Percentiles rank a stretch among this genome's conserved stretches.
Conservation (phyloP, 768 basidiomycete genomes). For the Rhizopogon roseolus region DNA sequence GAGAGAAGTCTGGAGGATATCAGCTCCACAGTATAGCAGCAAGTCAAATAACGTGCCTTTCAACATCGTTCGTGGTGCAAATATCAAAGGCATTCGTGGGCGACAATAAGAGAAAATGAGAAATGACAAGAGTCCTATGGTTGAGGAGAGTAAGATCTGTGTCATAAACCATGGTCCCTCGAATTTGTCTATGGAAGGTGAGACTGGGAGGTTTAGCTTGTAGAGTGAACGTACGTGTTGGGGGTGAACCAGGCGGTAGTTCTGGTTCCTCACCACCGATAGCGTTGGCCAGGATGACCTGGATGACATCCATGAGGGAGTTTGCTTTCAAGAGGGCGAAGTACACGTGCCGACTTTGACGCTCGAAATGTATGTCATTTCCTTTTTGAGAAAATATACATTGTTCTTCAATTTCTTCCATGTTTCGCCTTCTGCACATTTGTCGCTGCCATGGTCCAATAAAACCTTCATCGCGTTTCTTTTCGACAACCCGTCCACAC, state of each 20-base stretch:
- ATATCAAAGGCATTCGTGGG: constrained; percentile 83
- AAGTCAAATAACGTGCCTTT: constrained; percentile 59
- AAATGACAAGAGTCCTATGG: constrained; percentile 78
- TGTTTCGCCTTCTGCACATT: constrained; percentile 1
- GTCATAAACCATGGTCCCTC: constrained; percentile 96
- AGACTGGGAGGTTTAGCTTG: neutral
- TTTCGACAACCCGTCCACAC: constrained; percentile 3
- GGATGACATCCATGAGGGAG: constrained; percentile 12
- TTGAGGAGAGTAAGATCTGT: constrained; percentile 72
- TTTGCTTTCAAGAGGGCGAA: no score
- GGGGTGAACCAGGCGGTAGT: constrained; percentile 60
- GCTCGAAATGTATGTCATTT: no score
- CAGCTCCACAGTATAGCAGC: constrained; percentile 1
- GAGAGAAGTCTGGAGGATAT: constrained; percentile 72
- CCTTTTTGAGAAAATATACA: no score
- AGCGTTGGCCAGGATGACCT: constrained; percentile 13
- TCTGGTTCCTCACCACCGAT: constrained; percentile 33
- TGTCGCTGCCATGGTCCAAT: constrained; percentile 1
- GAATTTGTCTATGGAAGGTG: constrained; percentile 54
- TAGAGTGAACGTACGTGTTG: constrained; percentile 43
- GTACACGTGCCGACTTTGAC: neutral
- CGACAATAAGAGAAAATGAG: constrained; percentile 86
- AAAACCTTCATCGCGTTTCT: neutral
- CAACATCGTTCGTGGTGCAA: constrained; percentile 90
- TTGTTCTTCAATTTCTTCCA: neutral